Evolutionary conservation across 306 rosid species (phyloP), one percentile per base, ranked within the genome.

Genomic region (Sicyos baderoa): DNA sequence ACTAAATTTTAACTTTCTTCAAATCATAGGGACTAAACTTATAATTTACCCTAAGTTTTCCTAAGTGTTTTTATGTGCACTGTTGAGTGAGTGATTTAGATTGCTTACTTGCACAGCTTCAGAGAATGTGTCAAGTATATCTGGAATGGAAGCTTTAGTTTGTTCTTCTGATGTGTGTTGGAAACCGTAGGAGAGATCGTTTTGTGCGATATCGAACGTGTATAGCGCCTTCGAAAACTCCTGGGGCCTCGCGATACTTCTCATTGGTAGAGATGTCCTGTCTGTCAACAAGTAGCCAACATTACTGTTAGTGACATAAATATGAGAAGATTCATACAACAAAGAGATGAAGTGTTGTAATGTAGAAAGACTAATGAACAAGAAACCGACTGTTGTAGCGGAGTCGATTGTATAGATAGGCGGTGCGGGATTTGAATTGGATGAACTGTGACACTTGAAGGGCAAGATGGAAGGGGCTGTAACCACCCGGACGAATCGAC

Each of bases 181-280:
- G 57, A 84, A 64, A 10, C 96, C 96, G 67, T 29, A 76, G 75
- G 25, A 56, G 64, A 89, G 84, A 75, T 92, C 97, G 53, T 92
- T 92, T 76, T 92, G 96, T 78, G 96, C 98, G 10, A 92, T 85
- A 79, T 92, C 98, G 53, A 89, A 64, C 47, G 84, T 87, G 76
- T 92, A 92, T 29, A 92, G 73, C n/a, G 95, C 96, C 72, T 54
- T 82, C 45, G 87, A 80, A 57, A 87, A 92, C 23, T 86, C 96
- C 58, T 79, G 74, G 2, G 88, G 83, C 82, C 88, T 86, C 23
- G 98, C 88, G 53, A 89, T 84, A 67, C 58, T 82, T 73, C 76
- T 82, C 6, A 81, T 72, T 45, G 76, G 82, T 60, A 68, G 57
- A 19, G 57, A 73, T 48, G 75, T 73, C 77, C 82, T 90, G 82